Evolutionary conservation across 108 stramenopile genomes (phyloP).

Genomic region (Cyclotella kingstonii): DNA sequence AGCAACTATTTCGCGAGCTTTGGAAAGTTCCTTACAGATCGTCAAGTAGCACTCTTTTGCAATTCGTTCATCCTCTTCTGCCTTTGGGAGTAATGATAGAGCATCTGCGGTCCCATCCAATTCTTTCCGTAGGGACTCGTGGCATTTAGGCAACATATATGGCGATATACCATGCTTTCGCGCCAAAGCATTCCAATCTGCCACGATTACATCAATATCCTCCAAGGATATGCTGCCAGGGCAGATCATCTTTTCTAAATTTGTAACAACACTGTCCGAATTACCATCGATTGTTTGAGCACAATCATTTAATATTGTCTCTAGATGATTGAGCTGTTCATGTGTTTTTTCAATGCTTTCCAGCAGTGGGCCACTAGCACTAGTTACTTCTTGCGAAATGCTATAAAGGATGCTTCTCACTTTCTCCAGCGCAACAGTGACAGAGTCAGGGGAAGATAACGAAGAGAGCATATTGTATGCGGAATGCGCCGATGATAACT

Average conservation of each 20-base stretch:
- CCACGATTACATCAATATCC: constrained; percentile 54
- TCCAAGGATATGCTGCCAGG: constrained; percentile 56
- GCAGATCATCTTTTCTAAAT: constrained; percentile 40
- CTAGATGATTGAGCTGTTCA: constrained; percentile 67
- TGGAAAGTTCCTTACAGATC: constrained; percentile 46
- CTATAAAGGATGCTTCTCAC: constrained; percentile 56
- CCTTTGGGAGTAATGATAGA: constrained; percentile 50
- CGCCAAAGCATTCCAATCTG: constrained; percentile 78
- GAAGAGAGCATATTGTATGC: constrained; percentile 57
- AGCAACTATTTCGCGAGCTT: constrained; percentile 47
- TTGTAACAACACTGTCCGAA: constrained; percentile 47
- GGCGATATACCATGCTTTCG: constrained; percentile 78
- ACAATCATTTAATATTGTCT: constrained; percentile 56
- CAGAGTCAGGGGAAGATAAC: constrained; percentile 55
- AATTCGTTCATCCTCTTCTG: constrained; percentile 48
- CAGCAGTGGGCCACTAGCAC: constrained; percentile 28
- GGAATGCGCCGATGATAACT: constrained; percentile 51
- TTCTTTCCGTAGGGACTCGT: constrained; percentile 59
- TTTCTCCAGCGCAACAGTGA: constrained; percentile 56
- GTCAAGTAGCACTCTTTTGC: constrained; percentile 46
- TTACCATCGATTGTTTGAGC: constrained; percentile 56
- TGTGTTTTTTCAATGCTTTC: constrained; percentile 61
- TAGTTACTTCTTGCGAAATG: constrained; percentile 38
- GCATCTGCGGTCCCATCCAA: constrained; percentile 73
- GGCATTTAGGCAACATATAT: constrained; percentile 59